Conservation (phyloP, 2,329 filamentous ascomycete species). For the Diaporthe vexans region DNA sequence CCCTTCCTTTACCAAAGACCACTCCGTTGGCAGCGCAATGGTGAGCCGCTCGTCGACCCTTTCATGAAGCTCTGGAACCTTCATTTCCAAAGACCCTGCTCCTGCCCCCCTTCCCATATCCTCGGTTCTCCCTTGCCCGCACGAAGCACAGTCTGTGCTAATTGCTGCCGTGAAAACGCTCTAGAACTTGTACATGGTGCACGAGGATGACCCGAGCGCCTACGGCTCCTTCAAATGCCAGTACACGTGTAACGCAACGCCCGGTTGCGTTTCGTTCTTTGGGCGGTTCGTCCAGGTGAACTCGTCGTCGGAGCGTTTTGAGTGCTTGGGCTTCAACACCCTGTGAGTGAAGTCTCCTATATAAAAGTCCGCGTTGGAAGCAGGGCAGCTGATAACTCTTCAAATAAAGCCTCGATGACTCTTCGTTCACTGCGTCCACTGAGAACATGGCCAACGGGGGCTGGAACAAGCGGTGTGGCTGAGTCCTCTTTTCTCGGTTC, state of each 20-base stretch:
- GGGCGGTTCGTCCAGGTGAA: conserved; percentile 45
- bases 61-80: not conserved
- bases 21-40: conserved; percentile 40
- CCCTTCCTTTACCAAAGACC: conserved; percentile 18
- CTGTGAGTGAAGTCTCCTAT: conserved; percentile 35
- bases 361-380: not conserved
- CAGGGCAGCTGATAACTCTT: not conserved
- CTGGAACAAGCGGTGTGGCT: conserved; percentile 47
- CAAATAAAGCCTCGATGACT: conserved; percentile 43
- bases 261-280: conserved; percentile 47
- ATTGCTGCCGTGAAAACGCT: not conserved
- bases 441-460: conserved; percentile 46
- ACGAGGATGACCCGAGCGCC: conserved; percentile 41
- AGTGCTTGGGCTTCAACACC: conserved; percentile 40
- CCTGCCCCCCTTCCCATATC: not conserved
- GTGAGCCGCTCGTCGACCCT: not conserved
- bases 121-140: not conserved
- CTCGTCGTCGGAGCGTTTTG: conserved; percentile 36
- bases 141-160: not conserved
- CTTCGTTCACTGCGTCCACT: conserved; percentile 43
- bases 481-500: not conserved
- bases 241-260: conserved; percentile 47
- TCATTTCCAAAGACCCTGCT: not conserved
- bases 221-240: conserved; percentile 51
- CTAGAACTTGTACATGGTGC: conserved; percentile 41